phyloP scores from a whole-genome alignment of 768 basidiomycete genomes.

The Kwoniella shandongensis region DNA sequence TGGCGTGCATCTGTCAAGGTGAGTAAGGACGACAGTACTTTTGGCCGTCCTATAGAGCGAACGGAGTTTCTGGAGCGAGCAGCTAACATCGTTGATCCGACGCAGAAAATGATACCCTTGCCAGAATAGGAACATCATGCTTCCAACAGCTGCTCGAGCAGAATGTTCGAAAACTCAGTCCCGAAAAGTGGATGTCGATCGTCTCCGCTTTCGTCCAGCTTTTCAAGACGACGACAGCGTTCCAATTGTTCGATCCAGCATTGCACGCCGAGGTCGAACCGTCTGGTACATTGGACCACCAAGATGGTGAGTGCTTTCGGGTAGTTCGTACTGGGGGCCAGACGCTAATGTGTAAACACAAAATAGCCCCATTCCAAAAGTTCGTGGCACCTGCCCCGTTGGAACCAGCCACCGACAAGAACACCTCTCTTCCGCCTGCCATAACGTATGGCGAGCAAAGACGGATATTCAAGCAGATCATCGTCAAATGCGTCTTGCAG shows the following conservation, averaged over 20 bases:
- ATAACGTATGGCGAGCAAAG: slow-evolving; percentile 64
- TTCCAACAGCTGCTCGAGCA: slow-evolving; percentile 91
- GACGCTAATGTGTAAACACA: background rate
- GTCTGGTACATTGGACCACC: slow-evolving; percentile 33
- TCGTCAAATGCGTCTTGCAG: slow-evolving; percentile 98
- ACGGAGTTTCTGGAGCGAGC: background rate
- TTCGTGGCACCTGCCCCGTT: slow-evolving; percentile 65
- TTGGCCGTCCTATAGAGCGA: background rate
- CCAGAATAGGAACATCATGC: slow-evolving; percentile 96
- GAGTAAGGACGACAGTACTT: slow-evolving; percentile 31
- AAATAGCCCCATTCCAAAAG: slow-evolving; percentile 47
- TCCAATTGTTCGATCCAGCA: slow-evolving; percentile 91
- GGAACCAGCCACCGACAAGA: slow-evolving; percentile 66
- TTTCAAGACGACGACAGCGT: slow-evolving; percentile 96
- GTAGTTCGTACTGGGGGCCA: no score
- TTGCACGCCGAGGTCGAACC: slow-evolving; percentile 72
- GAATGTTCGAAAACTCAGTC: slow-evolving; percentile 81
- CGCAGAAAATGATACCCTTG: slow-evolving; percentile 94
- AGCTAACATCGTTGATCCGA: background rate
- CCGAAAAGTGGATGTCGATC: slow-evolving; percentile 84
- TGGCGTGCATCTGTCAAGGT: slow-evolving; percentile 99
- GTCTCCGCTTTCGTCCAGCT: slow-evolving; percentile 89
- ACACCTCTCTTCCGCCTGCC: slow-evolving; percentile 44
- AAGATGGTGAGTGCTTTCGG: slow-evolving; percentile 35
- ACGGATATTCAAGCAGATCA: slow-evolving; percentile 94